Base-by-base conservation (phyloP, 208 protist genomes). In the Trypanosoma theileri region DNA sequence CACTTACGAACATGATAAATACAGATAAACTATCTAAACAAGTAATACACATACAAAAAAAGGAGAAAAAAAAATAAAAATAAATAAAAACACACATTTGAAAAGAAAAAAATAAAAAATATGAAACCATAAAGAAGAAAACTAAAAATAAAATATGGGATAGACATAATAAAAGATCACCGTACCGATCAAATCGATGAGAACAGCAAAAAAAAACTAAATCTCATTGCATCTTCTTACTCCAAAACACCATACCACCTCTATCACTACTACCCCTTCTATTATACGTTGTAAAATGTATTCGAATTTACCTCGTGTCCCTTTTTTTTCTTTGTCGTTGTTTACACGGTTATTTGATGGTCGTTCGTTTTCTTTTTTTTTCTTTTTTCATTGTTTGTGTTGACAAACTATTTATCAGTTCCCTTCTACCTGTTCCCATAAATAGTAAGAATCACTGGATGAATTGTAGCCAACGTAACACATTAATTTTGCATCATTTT, bases 391-490 rank as follows among this genome's bases (percentile, higher is more conserved):
- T 48, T 48, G 10, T 45, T 6, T 45, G 12, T 45, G 41, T 48
- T n/a, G 50, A 59, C 12, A 21, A 13, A 1, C 57, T 60, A 4
- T 26, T 45, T 67, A 10, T 19, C 46, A 28, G 16, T 59, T 22
- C 1, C 62, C 41, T 24, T 55, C 56, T 59, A 52, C 60, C 24
- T 11, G 66, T 21, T 85, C 59, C 81, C 72, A 85, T 1, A 88
- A 68, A 16, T 54, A 58, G 61, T 94, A 94, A 1, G 26, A 44
- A 63, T 89, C 78, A 0, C 56, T 57, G 11, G 59, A 41, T 10
- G 42, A 56, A n/a, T 75, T 45, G 61, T 90, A 91, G 24, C 68
- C 77, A 17, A 91, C 71, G 64, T 90, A 88, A 64, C 79, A 85
- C 4, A 86, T 64, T 59, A 91, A 78, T 12, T 56, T 57, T 1